Evolutionary conservation across 345 rosid genomes (phyloP), one percentile per base, ranked within the genome.

Genomic region (Limnanthes douglasii): DNA sequence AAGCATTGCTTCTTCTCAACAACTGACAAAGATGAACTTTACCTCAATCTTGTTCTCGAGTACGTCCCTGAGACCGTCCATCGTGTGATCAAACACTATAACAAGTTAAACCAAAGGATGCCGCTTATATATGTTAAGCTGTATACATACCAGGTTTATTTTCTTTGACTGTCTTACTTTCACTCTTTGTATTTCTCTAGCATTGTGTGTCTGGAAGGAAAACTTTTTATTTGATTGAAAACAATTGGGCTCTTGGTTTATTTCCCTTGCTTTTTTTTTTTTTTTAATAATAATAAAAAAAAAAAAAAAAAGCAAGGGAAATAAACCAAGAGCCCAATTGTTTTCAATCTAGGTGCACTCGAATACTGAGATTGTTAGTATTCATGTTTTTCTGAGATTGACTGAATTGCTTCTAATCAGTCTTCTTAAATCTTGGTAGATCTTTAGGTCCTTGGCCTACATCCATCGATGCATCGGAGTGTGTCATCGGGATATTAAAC

Each of bases 1-100:
- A 90, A 90, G 63, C 98, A 90, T 52, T 90, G 98, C 50, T 90
- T 90, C 73, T 90, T 90, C 53, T 90, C 98, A 46, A 80, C 95
- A 2, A 84, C 98, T 1, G 92, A 77, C 32, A 90, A 90, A 57
- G 92, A 90, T 23, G 98, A 90, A 46, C 92, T 90, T 38, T 90
- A 72, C 66, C 98, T 90, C 30, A 90, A 90, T 49, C 62, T 90
- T 56, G 98, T 90, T 38, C 93, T 90, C 34, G 98, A 90, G 53
- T 90, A 84, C 46, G 96, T 90, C 5, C 94, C 98, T 21, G 98
- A 90, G 53, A 90, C 94, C 11, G 75, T 84, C 51, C 77, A 90
- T 39, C 94, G 94, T 6, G 94, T 90, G 51, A 63, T 80, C 56
- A 84, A 80, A 58, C 98, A 90, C 53, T 70, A 80, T 60, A 77